These are phyloP conservation scores for Aspergillus ellipticus DNA, from an alignment of 495 filamentous ascomycete species.

Conservation along the genomic window DNA sequence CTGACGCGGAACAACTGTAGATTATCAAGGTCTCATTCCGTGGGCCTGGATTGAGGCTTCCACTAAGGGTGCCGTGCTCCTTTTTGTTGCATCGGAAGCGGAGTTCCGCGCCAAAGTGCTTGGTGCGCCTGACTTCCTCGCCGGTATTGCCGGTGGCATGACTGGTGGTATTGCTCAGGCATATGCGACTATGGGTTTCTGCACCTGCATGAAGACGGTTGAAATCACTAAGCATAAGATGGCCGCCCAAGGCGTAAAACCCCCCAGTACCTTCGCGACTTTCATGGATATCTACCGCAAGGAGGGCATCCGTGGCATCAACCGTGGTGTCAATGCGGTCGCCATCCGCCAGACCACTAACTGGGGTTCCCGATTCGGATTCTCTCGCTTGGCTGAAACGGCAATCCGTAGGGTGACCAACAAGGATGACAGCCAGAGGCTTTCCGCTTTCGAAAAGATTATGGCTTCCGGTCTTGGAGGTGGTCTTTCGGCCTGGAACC, in stretches of 20 bases:
- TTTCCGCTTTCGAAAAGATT: constrained; percentile 83
- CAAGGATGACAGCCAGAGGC: constrained; percentile 75
- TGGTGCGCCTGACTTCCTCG: constrained; percentile 80
- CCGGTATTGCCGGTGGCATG: constrained; percentile 90
- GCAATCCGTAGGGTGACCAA: constrained; percentile 75
- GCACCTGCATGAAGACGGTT: constrained; percentile 99
- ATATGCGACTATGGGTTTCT: constrained; percentile 99
- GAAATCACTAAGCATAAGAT: constrained; percentile 99
- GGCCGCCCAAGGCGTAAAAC: constrained; percentile 75
- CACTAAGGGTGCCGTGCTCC: constrained; percentile 96
- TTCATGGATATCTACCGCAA: constrained; percentile 96
- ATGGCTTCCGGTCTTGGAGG: constrained; percentile 82
- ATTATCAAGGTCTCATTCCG: constrained; percentile 98
- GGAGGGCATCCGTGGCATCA: constrained; percentile 95
- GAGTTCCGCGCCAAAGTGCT: constrained; percentile 82
- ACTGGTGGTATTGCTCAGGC: constrained; percentile 93
- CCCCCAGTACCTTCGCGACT: constrained; percentile 81
- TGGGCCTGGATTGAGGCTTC: constrained; percentile 99
- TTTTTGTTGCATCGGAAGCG: constrained; percentile 98
- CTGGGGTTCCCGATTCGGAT: constrained; percentile 95
- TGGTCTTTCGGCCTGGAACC: constrained; percentile 96
- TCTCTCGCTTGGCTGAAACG: constrained; percentile 83
- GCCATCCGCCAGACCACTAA: constrained; percentile 99
- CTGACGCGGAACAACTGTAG: constrained; percentile 42
- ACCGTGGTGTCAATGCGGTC: constrained; percentile 96